A percentile compares a stretch with the other conserved stretches of the same genome.
phyloP scores from a whole-genome alignment of 2,329 filamentous ascomycete genomes.

The Penicillium sp. region DNA sequence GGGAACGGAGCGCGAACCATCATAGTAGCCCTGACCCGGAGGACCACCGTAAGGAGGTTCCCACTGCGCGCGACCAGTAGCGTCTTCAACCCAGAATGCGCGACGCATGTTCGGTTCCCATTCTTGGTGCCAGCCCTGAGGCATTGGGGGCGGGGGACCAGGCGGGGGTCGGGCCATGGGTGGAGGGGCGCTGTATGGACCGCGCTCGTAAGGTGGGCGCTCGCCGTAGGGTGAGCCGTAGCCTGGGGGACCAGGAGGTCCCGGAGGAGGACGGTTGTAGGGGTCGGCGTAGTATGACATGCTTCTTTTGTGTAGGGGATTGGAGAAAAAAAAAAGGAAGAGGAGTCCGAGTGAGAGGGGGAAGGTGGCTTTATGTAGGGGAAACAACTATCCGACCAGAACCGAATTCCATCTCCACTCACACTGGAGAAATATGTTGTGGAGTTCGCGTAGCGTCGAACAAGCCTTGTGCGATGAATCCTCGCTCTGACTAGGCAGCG shows the following conservation, averaged over 20 bases:
- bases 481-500: constrained; percentile 4
- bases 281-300: constrained; percentile 26
- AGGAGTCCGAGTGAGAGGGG: not conserved
- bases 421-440: constrained; percentile 1
- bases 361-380: constrained; percentile 10
- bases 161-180: constrained; percentile 31
- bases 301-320: not conserved
- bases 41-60: constrained; percentile 49
- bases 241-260: constrained; percentile 7
- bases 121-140: constrained; percentile 61
- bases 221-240: constrained; percentile 19
- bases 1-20: constrained; percentile 25
- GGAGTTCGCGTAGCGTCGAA: constrained; percentile 9
- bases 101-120: constrained; percentile 61
- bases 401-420: constrained; percentile 8
- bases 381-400: constrained; percentile 8
- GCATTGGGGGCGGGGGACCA: constrained; percentile 51
- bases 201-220: constrained; percentile 33
- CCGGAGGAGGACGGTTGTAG: constrained; percentile 23
- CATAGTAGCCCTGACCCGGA: constrained; percentile 21
- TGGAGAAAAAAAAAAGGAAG: not conserved
- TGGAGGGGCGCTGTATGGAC: constrained; percentile 25
- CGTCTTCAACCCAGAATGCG: constrained; percentile 64
- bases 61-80: constrained; percentile 64
- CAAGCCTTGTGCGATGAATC: constrained; percentile 4